Percentiles rank a stretch among this genome's conserved stretches.
Conservation (phyloP, 441 rosid genomes). For the Euphorbia corollata region DNA sequence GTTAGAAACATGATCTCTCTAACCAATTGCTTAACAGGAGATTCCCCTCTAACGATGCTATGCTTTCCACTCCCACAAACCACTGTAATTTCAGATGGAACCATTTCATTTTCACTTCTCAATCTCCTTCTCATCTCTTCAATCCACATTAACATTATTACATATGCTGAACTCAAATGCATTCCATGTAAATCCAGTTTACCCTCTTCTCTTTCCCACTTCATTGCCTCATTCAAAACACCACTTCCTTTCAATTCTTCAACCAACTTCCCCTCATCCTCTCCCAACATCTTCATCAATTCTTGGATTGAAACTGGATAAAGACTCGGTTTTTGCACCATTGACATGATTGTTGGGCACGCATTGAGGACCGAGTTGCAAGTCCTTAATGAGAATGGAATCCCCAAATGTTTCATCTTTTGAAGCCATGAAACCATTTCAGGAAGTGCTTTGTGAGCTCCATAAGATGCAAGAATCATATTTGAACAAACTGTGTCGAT, state of each 20-base stretch:
- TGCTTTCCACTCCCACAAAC: constrained; percentile 73
- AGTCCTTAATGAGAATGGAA: constrained; percentile 56
- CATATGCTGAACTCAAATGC: constrained; percentile 61
- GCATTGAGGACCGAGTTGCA: constrained; percentile 70
- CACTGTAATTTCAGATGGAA: constrained; percentile 54
- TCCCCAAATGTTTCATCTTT: constrained; percentile 39
- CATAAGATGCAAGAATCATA: constrained; percentile 76
- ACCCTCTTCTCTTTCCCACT: constrained; percentile 43
- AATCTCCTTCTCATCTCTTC: constrained; percentile 48
- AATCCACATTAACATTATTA: constrained; percentile 66
- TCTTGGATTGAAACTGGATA: constrained; percentile 41
- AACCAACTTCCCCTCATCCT: constrained; percentile 46
- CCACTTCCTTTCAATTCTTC: constrained; percentile 39
- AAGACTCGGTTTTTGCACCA: constrained; percentile 27
- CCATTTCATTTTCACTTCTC: constrained; percentile 20
- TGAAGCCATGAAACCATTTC: constrained; percentile 55
- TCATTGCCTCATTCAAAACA: constrained; percentile 46
- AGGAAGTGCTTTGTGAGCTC: constrained; percentile 46
- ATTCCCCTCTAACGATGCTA: constrained; percentile 57
- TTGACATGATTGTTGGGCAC: constrained; percentile 39
- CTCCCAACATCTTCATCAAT: constrained; percentile 32
- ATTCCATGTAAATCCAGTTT: constrained; percentile 86
- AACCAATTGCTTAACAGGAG: constrained; percentile 52
- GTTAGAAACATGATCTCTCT: constrained; percentile 44
- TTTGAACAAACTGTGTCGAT: constrained; percentile 63